phyloP scores from a whole-genome alignment of 2,329 filamentous ascomycete genomes.

The Nothophoma quercina region DNA sequence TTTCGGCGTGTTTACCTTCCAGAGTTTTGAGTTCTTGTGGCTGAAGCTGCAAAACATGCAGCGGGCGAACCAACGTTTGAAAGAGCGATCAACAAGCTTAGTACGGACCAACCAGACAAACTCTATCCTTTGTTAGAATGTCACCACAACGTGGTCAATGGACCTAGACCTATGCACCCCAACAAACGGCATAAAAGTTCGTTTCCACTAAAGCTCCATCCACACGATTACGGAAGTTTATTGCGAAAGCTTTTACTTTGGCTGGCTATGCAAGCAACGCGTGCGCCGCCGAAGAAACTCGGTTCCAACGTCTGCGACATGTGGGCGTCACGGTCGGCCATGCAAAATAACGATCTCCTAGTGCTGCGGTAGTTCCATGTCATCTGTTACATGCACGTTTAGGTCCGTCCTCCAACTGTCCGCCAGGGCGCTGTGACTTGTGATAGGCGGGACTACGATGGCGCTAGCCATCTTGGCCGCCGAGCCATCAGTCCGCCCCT shows the following conservation, averaged over 20 bases:
- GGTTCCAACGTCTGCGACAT: neutral
- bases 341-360: conserved; percentile 18
- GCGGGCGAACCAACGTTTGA: conserved; percentile 6
- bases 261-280: neutral
- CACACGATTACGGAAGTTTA: neutral
- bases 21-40: neutral
- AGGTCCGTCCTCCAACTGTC: conserved; percentile 1
- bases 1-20: neutral
- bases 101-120: neutral
- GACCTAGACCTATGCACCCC: conserved; percentile 8
- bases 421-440: neutral
- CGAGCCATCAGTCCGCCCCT: conserved; percentile 8
- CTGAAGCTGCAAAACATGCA: conserved; percentile 6
- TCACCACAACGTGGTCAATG: conserved; percentile 1
- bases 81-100: neutral
- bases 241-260: neutral
- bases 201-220: conserved; percentile 3
- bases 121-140: neutral
- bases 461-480: conserved; percentile 10
- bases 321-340: neutral
- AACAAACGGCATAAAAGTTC: conserved; percentile 2
- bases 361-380: conserved; percentile 1
- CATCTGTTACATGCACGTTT: neutral
- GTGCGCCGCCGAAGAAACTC: neutral
- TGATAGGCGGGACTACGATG: conserved; percentile 4